Evolutionary conservation across 106 monocot genomes (phyloP), one percentile per base, ranked within the genome.

Genomic region (Ottelia alismoides): DNA sequence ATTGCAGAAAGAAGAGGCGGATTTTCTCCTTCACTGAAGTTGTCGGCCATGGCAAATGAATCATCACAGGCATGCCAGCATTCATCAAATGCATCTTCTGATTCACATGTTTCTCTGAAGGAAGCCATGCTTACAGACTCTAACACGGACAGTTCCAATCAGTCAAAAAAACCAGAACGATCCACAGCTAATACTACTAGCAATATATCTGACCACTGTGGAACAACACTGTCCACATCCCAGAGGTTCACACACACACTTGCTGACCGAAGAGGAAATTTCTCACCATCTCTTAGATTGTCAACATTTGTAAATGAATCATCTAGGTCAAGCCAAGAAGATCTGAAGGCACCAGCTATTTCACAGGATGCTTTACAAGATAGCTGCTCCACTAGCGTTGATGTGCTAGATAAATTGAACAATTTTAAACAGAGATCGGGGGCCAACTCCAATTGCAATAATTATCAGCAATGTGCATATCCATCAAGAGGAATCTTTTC

Each of bases 1-100:
- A 73, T 89, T 72, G 83, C 89, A 51, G 89, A 89, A 57, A 73
- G 89, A 55, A 74, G 89, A 65, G 83, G 80, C 35, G 65, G 74
- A 17, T 80, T 89, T 69, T 84, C 74, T 14, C 55, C 57, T 0
- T 22, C 30, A 51, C 28, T 89, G 35, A 77, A 80, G 57, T 65
- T 89, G 68, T 65, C 79, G 27, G 20, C 72, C 25, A 16, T 84
- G 30, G 55, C 54, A 4, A 74, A 79, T 27, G 73, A 76, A 64
- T 25, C 49, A 1, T 54, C 63, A 40, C 3, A 51, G 45, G 43
- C 57, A 50, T 61, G 61, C 22, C 35, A 58, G 48, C 60, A 31
- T n/a, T 20, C 43, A 19, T n/a, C 31, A 25, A 46, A 61, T 60
- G 52, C 57, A 47, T 21, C 31, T 45, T 18, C 58, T 11, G 11